Evolutionary conservation across 495 filamentous ascomycete species (phyloP).

Genomic region (Penicillium dipodomyicola): DNA sequence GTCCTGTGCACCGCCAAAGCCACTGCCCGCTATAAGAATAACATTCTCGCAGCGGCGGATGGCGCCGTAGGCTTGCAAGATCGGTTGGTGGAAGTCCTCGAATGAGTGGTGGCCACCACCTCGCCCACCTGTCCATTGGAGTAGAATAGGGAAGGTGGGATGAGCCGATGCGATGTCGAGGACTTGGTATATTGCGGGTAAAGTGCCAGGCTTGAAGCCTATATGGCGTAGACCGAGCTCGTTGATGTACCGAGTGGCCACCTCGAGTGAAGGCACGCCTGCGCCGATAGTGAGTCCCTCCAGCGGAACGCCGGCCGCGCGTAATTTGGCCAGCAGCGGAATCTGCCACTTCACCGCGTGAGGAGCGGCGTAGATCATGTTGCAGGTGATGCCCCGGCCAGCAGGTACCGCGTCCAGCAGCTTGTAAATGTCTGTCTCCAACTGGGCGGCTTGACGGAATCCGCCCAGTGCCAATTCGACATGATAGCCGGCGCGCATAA

Average conservation of each 20-base stretch:
- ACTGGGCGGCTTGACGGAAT: constrained; percentile 87
- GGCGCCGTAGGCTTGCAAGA: constrained; percentile 23
- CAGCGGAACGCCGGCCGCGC: constrained; percentile 85
- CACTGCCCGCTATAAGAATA: too few species aligned
- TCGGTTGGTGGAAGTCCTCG: constrained; percentile 49
- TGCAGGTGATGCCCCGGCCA: constrained; percentile 88
- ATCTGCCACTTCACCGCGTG: constrained; percentile 97
- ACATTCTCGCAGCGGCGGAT: too few species aligned
- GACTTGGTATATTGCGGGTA: constrained; percentile 42
- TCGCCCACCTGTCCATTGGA: constrained; percentile 52
- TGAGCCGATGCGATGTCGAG: constrained; percentile 45
- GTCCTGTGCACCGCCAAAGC: too few species aligned
- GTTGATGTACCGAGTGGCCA: constrained; percentile 44
- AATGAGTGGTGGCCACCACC: constrained; percentile 53
- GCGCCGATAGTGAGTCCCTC: constrained; percentile 69
- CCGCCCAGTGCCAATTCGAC: constrained; percentile 87
- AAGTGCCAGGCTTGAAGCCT: constrained; percentile 48
- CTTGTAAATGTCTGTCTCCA: constrained; percentile 67
- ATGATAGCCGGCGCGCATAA: constrained; percentile 91
- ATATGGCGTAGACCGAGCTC: constrained; percentile 46
- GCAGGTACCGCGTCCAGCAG: constrained; percentile 47
- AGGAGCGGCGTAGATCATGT: constrained; percentile 95
- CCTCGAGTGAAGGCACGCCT: constrained; percentile 46
- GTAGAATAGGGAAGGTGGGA: constrained; percentile 43
- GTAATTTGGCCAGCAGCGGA: constrained; percentile 77